These are phyloP conservation scores for Conoideocrella luteorostrata DNA, from an alignment of 2,329 filamentous ascomycete species.

Conservation along the genomic window DNA sequence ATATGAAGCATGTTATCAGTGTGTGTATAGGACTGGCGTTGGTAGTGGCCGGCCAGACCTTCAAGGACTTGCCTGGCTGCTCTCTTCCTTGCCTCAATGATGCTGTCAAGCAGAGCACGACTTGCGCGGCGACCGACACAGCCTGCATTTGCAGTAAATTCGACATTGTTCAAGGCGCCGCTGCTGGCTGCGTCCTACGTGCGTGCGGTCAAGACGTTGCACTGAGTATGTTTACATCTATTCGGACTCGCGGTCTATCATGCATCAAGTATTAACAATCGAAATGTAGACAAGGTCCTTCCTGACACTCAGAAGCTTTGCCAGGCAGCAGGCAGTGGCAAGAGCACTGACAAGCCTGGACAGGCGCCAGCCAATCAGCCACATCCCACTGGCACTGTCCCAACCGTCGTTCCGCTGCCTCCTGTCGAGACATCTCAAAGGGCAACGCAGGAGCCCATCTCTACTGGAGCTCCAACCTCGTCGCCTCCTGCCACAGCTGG, in stretches of 20 bases:
- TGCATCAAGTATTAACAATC: constrained; percentile 8
- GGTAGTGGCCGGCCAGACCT: constrained; percentile 18
- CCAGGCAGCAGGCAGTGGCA: constrained; percentile 5
- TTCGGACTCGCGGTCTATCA: background rate
- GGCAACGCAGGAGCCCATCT: background rate
- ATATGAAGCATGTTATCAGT: too few species aligned
- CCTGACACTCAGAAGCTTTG: constrained; percentile 22
- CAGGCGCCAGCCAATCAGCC: background rate
- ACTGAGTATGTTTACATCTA: constrained; percentile 20
- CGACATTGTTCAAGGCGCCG: constrained; percentile 17
- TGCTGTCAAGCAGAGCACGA: constrained; percentile 18
- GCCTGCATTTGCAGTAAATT: constrained; percentile 22
- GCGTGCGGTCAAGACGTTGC: constrained; percentile 23
- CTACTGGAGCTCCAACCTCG: background rate
- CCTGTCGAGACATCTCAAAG: too few species aligned
- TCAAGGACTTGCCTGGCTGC: constrained; percentile 22
- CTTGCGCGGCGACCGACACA: constrained; percentile 19
- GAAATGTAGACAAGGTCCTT: constrained; percentile 22
- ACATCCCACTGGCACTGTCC: background rate
- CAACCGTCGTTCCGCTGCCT: background rate
- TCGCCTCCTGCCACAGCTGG: constrained; percentile 4
- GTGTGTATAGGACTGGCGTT: too few species aligned
- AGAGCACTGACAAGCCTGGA: background rate
- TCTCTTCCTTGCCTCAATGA: constrained; percentile 21
- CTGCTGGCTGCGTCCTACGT: constrained; percentile 21